Conservation (phyloP, 2,329 filamentous ascomycete genomes). For the Ophioceras dolichostomum region DNA sequence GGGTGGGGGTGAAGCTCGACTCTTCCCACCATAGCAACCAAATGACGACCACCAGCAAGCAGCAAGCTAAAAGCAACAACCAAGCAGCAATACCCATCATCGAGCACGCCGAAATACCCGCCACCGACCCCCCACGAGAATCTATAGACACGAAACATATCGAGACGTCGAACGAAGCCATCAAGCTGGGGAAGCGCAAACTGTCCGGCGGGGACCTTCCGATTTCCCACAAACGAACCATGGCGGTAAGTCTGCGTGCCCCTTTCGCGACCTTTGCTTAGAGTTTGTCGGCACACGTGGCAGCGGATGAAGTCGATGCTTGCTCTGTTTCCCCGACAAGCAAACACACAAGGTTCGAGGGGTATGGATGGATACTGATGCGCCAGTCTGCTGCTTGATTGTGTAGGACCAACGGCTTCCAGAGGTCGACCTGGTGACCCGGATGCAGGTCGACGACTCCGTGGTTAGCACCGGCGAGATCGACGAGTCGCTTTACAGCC, state of each 20-base stretch:
- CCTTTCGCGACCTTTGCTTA: too few relatives aligned
- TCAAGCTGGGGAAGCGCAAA: constrained; percentile 57
- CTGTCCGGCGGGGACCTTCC: constrained; percentile 47
- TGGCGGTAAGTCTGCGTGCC: constrained; percentile 43
- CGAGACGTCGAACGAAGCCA: not conserved
- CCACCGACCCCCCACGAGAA: not conserved
- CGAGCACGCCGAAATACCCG: not conserved
- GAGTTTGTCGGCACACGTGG: too few relatives aligned
- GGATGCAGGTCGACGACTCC: constrained; percentile 54
- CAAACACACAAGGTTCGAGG: too few relatives aligned
- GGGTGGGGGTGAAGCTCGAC: not conserved
- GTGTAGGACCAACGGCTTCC: constrained; percentile 37
- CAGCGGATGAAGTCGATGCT: too few relatives aligned
- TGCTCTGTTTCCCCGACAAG: too few relatives aligned
- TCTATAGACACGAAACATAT: not conserved
- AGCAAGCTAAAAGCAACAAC: not conserved
- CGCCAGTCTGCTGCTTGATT: too few relatives aligned
- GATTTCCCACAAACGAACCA: constrained; percentile 45
- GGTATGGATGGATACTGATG: too few relatives aligned
- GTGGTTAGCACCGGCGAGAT: constrained; percentile 45
- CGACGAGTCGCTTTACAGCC: constrained; percentile 63
- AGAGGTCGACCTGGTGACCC: constrained; percentile 49
- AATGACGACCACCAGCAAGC: not conserved
- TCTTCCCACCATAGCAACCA: not conserved
- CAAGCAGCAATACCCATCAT: not conserved